Base-by-base conservation (phyloP, 768 basidiomycete species). In the Kwoniella europaea region DNA sequence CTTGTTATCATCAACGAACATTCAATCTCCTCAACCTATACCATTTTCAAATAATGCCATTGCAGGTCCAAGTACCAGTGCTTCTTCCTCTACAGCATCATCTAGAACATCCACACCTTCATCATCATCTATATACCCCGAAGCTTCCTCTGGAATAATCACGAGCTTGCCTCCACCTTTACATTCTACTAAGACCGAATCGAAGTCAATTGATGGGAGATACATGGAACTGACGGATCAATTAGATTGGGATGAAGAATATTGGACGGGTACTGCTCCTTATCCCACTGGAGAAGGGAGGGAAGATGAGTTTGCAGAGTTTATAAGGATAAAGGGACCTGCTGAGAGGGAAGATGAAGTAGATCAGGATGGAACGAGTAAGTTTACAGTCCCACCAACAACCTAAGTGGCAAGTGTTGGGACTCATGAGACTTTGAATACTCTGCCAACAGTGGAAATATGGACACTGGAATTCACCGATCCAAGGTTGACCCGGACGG, bases 391-490 rank as follows among this genome's bases (percentile, higher is more conserved):
- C 50, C 27, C 27, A 27, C 27, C 27, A 4, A 27, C 27, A 27
- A 27, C 27, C 27, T 27, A 27, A 27, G 27, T 27, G 27, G 27
- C 4, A 4, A 4, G 27, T 27, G 4, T 3, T 27, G 27, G 27
- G 27, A 4, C 27, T 27, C 27, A 27, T 27, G 27, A 27, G 27
- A 27, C 27, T 27, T 27, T 3, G 27, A 27, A 3, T 4, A 27
- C 27, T 27, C 27, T 27, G 27, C 27, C 27, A 16, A 29, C 44
- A 81, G 79, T 82, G 64, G 77, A 82, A 4, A 63, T 82, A 29
- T 82, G 80, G 78, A 75, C 69, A 0, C 69, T 78, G 16, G 69
- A 73, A 12, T 67, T 82, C 15, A 71, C 60, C 4, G 77, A 82
- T 57, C 70, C 73, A 3, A 75, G 74, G 56, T 52, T 79, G 24